Percentiles rank a stretch among this genome's conserved stretches.
These are phyloP conservation scores for Lactifluus hygrophoroides DNA, from an alignment of 768 basidiomycete genomes.

Conservation along the genomic window DNA sequence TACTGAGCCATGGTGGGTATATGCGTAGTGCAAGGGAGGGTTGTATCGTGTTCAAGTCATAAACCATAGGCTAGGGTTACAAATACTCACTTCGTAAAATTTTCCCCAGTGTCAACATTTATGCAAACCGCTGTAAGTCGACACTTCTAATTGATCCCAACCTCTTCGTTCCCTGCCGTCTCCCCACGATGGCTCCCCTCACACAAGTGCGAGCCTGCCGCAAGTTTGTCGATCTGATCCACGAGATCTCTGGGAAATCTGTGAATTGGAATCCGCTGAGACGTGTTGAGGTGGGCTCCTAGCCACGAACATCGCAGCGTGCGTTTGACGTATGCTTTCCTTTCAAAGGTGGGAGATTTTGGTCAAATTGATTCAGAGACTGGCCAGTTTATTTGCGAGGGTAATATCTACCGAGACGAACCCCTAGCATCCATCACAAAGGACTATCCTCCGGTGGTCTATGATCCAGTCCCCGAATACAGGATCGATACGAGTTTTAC, in stretches of 20 bases:
- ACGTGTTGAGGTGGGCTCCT: slow-evolving; percentile 6
- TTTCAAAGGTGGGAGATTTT: slow-evolving; percentile 10
- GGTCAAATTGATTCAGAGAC: slow-evolving; percentile 5
- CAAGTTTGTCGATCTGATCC: slow-evolving; percentile 12
- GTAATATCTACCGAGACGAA: slow-evolving; percentile 14
- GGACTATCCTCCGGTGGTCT: slow-evolving; percentile 1
- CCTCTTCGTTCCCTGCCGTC: background rate
- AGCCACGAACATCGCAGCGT: background rate
- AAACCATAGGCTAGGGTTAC: too few relatives aligned
- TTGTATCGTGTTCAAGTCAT: too few relatives aligned
- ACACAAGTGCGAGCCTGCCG: background rate
- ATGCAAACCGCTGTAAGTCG: too few relatives aligned
- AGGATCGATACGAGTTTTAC: slow-evolving; percentile 2
- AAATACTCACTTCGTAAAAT: too few relatives aligned
- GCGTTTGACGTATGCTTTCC: background rate
- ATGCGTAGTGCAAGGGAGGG: too few relatives aligned
- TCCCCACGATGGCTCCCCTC: background rate
- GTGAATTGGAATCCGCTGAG: slow-evolving; percentile 9
- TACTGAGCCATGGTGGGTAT: too few relatives aligned
- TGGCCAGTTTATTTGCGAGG: slow-evolving; percentile 9
- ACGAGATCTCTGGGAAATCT: background rate
- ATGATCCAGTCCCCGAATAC: slow-evolving; percentile 2
- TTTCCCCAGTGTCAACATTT: too few relatives aligned
- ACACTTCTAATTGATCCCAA: too few relatives aligned
- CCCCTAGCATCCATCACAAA: slow-evolving; percentile 3